Evolutionary conservation across 23 red algal species (phyloP), one percentile per base, ranked within the genome.

Genomic region (Gracilaria gracilis): DNA sequence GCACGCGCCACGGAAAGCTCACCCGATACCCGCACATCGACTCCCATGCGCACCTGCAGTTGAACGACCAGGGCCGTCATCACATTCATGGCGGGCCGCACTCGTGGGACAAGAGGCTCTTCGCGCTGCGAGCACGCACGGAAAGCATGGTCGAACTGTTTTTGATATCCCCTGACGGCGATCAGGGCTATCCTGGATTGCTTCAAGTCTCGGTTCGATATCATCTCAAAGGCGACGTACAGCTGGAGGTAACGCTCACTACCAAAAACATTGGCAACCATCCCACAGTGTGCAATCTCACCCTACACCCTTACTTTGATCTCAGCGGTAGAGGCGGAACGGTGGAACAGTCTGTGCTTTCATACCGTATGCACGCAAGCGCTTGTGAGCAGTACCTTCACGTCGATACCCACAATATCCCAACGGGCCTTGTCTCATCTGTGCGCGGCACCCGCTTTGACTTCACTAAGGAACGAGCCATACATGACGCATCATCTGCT

Each of bases 301-400:
- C 93, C 61, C 50, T 80, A 21, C 87, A 95, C 53, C 75, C 86
- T 20, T 95, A 95, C 27, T 81, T 89, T 77, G 88, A 95, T 69
- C 78, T 95, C 54, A 83, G 71, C 37, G 93, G 93, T 21, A 50
- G 72, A 39, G 80, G 66, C 39, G 89, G 89, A 11, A 57, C 15
- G 16, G 61, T 58, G 8, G 37, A 23, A 57, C 54, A 77, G 54
- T 83, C 89, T n/a, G 89, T 76, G 32, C 79, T 92, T 23, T 44
- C 51, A 4, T 84, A 84, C 35, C 27, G 35, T 0, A 61, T 92
- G 61, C 28, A 83, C 6, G 89, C 89, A 6, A 78, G 57, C 24
- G 23, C 31, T 38, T 92, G 78, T 72, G 61, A 49, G 9, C 44
- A 64, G 23, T 84, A 92, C 57, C 78, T 92, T 42, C 66, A 37